Evolutionary conservation across 2,329 filamentous ascomycete species (phyloP), one percentile per base, ranked within the genome.

Genomic region (Aureobasidium mangrovei): DNA sequence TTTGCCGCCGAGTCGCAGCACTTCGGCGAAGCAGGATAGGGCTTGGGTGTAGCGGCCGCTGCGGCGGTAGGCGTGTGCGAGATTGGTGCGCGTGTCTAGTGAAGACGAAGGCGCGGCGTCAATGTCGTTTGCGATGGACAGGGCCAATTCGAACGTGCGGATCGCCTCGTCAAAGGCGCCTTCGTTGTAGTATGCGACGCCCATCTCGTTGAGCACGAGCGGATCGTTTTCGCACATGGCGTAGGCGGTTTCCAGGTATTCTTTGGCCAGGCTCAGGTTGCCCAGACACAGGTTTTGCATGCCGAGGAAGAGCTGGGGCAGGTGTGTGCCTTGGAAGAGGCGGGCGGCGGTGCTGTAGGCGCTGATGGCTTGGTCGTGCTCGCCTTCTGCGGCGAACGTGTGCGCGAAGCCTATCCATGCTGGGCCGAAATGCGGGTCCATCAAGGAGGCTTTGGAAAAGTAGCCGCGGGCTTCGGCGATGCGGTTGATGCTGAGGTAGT

Each of bases 321-420:
- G 77, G 68, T 98, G 94, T 0, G 91, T 97, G 38, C 93, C 93
- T 75, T 96, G 95, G 70, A 98, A 98, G 0, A 98, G 74, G 38
- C 93, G 81, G 2, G 91, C 91, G 0, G 93, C 93, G 0, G 93
- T 98, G 31, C 88, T 95, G 72, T 98, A 98, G 0, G 94, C 93
- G 7, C 91, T 94, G 59, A 98, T 96, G 45, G 93, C 93, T 72
- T 98, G 93, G 68, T 98, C 93, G 69, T 97, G 91, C 70, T 98
- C 93, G 51, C 93, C 93, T 69, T 98, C 93, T 8, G 90, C 91
- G 1, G 93, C 93, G 67, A 98, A 98, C 0, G 93, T 98, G 69
- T 98, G 94, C 1, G 93, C 93, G 66, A 98, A 98, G 1, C 94
- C 93, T 60, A 98, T 97, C 93, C 93, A 98, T 3, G 93, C 93